phyloP scores from a whole-genome alignment of 345 rosid genomes.

The Trapa incisa region DNA sequence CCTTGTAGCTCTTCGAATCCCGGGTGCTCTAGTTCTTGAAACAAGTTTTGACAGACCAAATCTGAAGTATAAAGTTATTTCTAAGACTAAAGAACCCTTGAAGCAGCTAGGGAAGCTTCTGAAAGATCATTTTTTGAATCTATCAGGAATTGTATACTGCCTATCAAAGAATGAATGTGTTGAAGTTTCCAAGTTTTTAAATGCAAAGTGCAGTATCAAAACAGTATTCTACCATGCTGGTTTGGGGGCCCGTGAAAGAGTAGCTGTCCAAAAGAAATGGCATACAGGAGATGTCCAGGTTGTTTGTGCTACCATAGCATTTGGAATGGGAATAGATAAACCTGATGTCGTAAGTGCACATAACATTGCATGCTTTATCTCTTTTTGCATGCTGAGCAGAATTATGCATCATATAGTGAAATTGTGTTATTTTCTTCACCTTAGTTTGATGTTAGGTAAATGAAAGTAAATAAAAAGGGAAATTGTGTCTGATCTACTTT shows the following conservation, averaged over 20 bases:
- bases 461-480: background rate
- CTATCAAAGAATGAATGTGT: slow-evolving; percentile 79
- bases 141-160: slow-evolving; percentile 75
- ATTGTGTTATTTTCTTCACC: background rate
- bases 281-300: slow-evolving; percentile 64
- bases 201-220: slow-evolving; percentile 61
- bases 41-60: slow-evolving; percentile 92
- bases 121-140: slow-evolving; percentile 49
- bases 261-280: slow-evolving; percentile 76
- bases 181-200: slow-evolving; percentile 65
- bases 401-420: background rate
- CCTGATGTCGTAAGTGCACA: slow-evolving; percentile 71
- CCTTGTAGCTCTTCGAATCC: slow-evolving; percentile 58
- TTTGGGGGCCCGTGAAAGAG: slow-evolving; percentile 59
- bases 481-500: background rate
- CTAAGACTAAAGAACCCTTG: slow-evolving; percentile 57
- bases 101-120: slow-evolving; percentile 75
- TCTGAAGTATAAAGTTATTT: slow-evolving; percentile 71
- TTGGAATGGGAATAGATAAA: slow-evolving; percentile 98
- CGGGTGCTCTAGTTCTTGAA: slow-evolving; percentile 65
- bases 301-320: slow-evolving; percentile 85
- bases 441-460: background rate
- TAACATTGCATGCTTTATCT: slow-evolving; percentile 5
- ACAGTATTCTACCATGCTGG: slow-evolving; percentile 74
- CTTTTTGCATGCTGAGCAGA: background rate